Conservation (phyloP, 1,139 yeast genomes). For the Lodderomyces pseudojiufengensis region DNA sequence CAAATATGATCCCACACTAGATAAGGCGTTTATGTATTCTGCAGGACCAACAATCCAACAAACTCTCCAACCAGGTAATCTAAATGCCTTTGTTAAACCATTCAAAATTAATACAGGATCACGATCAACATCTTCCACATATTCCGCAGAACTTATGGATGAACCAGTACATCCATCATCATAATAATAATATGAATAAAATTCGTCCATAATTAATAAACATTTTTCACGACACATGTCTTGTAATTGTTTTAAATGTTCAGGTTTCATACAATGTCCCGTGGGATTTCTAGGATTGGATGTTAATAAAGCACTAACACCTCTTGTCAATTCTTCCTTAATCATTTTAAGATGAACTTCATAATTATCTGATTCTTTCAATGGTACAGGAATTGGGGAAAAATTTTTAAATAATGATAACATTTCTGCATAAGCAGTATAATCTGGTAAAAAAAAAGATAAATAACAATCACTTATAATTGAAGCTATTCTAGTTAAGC, state of each 20-base stretch:
- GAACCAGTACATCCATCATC: constrained; percentile 58
- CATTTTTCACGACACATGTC: constrained; percentile 56
- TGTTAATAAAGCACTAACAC: constrained; percentile 59
- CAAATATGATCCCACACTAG: constrained; percentile 61
- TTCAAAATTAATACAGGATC: constrained; percentile 64
- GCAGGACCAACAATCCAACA: constrained; percentile 71
- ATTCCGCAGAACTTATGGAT: constrained; percentile 53
- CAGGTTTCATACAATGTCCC: constrained; percentile 53
- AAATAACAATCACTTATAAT: constrained; percentile 60
- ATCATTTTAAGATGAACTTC: constrained; percentile 56
- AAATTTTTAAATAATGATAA: constrained; percentile 62
- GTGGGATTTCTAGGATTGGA: constrained; percentile 70
- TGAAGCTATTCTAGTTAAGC: constrained; percentile 64
- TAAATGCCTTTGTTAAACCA: constrained; percentile 63
- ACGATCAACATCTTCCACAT: constrained; percentile 53
- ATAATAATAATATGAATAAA: constrained; percentile 61
- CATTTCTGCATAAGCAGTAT: constrained; percentile 74
- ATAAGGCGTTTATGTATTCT: constrained; percentile 54
- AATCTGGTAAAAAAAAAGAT: constrained; percentile 64
- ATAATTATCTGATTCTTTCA: constrained; percentile 58
- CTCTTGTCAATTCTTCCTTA: constrained; percentile 54
- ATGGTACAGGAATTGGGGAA: constrained; percentile 66
- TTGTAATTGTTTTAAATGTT: constrained; percentile 51
- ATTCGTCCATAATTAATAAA: constrained; percentile 65
- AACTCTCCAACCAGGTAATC: constrained; percentile 69